Evolutionary conservation across 2,329 filamentous ascomycete species (phyloP).

Genomic region (Hypoxylon sp.): DNA sequence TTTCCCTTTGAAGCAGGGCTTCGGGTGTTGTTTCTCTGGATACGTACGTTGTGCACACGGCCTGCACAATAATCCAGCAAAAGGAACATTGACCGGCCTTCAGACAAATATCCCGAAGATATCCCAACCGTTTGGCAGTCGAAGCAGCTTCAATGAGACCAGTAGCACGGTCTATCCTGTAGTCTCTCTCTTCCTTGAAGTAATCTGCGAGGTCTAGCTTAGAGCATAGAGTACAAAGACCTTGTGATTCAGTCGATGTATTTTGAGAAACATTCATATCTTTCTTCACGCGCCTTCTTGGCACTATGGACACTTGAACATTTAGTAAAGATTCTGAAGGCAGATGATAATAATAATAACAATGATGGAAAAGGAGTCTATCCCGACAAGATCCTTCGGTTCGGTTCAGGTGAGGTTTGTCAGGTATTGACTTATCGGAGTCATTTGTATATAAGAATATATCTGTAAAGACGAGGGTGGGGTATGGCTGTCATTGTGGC

Average conservation of each 20-base stretch:
- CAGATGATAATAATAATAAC: no score
- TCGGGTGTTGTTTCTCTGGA: slow-evolving; percentile 12
- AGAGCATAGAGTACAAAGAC: slow-evolving; percentile 15
- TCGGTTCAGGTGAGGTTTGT: no score
- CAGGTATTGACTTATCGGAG: no score
- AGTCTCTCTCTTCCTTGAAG: slow-evolving; percentile 20
- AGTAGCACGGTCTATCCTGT: neutral
- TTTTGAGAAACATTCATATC: neutral
- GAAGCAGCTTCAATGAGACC: slow-evolving; percentile 8
- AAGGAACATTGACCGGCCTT: slow-evolving; percentile 17
- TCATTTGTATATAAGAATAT: no score
- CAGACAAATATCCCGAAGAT: slow-evolving; percentile 23
- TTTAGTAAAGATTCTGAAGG: no score
- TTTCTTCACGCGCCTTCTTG: no score
- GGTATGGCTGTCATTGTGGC: no score
- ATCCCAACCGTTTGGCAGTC: slow-evolving; percentile 17
- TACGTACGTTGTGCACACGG: slow-evolving; percentile 16
- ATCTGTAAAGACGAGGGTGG: no score
- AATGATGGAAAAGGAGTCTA: no score
- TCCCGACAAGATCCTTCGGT: no score
- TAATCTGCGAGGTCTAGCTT: slow-evolving; percentile 14
- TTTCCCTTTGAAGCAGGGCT: slow-evolving; percentile 2
- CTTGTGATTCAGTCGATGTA: neutral
- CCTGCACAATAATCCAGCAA: slow-evolving; percentile 24
- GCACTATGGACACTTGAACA: no score